phyloP scores from a whole-genome alignment of 768 basidiomycete species.

The Termitomyces sp. region DNA sequence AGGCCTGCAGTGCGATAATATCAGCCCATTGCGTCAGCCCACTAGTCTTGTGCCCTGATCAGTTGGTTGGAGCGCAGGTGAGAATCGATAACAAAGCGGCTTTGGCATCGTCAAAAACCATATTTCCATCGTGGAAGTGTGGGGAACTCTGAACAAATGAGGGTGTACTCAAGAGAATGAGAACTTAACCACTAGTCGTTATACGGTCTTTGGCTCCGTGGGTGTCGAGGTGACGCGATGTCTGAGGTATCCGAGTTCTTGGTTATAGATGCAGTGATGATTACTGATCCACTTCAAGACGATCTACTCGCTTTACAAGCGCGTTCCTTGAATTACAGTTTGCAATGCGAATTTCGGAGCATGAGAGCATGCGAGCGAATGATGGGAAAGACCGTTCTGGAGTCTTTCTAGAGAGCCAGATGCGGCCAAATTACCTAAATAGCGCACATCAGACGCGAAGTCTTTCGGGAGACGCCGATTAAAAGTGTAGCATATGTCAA shows the following conservation, averaged over 20 bases:
- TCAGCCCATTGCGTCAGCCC: neutral
- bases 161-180: neutral
- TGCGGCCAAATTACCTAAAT: neutral
- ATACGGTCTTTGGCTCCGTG: neutral
- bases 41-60: neutral
- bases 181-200: neutral
- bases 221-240: no score
- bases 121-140: neutral
- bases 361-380: neutral
- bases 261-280: neutral
- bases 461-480: slow-evolving; percentile 7
- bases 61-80: neutral
- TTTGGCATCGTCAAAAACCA: neutral
- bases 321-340: neutral
- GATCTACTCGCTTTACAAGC: neutral
- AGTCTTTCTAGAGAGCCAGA: neutral
- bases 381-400: neutral
- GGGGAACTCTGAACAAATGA: neutral
- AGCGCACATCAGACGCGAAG: neutral
- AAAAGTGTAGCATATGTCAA: neutral
- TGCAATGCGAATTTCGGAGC: neutral
- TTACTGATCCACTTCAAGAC: neutral
- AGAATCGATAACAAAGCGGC: neutral
- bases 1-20: neutral
- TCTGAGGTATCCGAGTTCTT: no score